Base-by-base conservation (phyloP, 208 protist species). In the Trypanosoma platydactyli region DNA sequence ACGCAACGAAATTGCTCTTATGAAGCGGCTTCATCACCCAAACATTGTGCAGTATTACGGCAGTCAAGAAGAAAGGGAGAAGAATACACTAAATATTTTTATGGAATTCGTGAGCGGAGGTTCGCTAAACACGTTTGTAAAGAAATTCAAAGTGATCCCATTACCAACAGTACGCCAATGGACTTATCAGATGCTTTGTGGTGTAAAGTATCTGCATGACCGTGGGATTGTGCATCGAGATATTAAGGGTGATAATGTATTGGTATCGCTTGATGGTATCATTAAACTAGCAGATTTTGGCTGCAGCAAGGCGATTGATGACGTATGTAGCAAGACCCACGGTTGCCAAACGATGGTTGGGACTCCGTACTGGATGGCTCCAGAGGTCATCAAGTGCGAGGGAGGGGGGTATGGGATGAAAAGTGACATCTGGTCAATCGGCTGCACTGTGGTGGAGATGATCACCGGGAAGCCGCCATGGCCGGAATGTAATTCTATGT, bases 381-480 rank as follows among this genome's bases (percentile, higher is more conserved):
- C 94, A 25, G 91, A 97, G 79, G 86, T 92, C 24, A 95, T 95
- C 67, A 90, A 89, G 72, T 86, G 86, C 71, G 89, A 95, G 41
- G 76, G 71, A 7, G 83, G 86, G 20, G 89, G 86, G 24, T 98
- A 98, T 77, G 91, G 91, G 6, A 81, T 85, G 70, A 91, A 92
- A 75, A 95, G 91, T 60, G 95, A 98, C 68, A 95, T 98, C 30
- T 98, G 94, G 94, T 97, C 92, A 7, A 78, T 94, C 20, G 95
- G 95, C 35, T 98, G 96, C 71, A 97, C 94, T 11, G 87, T 94
- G 13, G 91, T 98, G 2, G 94, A 98, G 55, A 96, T 98, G 94
- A 71, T 96, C 42, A 94, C 84, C n/a, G 91, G 91, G 35, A 86
- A 87, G 59, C 86, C 88, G n/a, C 91, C 91, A 60, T 94, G 88